Evolutionary conservation across 2,329 filamentous ascomycete genomes (phyloP).

Genomic region (Gnomoniopsis sp.): DNA sequence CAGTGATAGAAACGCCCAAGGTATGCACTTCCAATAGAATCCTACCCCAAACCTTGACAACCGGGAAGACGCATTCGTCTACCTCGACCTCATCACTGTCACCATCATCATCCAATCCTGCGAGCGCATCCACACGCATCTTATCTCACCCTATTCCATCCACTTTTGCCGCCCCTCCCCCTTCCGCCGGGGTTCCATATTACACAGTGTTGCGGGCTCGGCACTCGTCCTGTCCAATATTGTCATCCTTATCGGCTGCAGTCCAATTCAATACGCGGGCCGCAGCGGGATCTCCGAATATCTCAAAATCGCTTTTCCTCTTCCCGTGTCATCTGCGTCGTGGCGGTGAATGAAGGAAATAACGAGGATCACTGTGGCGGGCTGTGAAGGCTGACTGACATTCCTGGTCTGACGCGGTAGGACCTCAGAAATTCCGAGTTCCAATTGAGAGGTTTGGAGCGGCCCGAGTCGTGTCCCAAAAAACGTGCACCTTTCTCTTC

Average conservation of each 20-base stretch:
- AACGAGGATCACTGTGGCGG: background rate
- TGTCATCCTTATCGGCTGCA: background rate
- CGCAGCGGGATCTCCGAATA: too few relatives aligned
- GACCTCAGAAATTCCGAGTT: background rate
- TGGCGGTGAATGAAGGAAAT: background rate
- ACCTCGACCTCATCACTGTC: background rate
- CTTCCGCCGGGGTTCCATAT: background rate
- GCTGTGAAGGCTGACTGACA: background rate
- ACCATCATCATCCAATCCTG: background rate
- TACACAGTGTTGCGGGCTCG: background rate
- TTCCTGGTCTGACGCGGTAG: slow-evolving; percentile 1
- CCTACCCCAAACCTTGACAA: too few relatives aligned
- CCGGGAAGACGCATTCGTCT: too few relatives aligned
- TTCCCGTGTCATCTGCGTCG: background rate
- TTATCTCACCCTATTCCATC: background rate
- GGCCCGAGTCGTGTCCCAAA: slow-evolving; percentile 4
- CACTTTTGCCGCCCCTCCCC: background rate
- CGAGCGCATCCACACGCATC: slow-evolving; percentile 1
- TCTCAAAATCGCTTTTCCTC: background rate
- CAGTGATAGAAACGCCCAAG: background rate
- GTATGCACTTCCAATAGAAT: background rate
- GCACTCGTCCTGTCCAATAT: background rate
- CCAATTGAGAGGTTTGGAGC: slow-evolving; percentile 1
- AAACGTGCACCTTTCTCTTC: background rate
- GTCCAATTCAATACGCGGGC: background rate